phyloP scores from a whole-genome alignment of 2,329 filamentous ascomycete genomes.

The Alternaria arbusti region DNA sequence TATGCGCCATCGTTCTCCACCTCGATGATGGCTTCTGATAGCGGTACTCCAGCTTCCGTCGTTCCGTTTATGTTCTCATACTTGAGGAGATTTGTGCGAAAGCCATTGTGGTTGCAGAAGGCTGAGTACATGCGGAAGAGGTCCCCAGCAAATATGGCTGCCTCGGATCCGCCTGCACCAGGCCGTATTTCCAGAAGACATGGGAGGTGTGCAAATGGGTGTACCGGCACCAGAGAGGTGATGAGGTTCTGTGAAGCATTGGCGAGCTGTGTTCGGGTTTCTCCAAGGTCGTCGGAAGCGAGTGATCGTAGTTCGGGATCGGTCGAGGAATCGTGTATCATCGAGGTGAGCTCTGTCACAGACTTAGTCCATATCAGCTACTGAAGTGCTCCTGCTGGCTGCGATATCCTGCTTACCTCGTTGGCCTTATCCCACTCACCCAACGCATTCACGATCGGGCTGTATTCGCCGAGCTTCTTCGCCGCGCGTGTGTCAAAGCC shows the following conservation, averaged over 20 bases:
- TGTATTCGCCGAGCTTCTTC: conserved; percentile 64
- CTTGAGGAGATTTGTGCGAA: conserved; percentile 74
- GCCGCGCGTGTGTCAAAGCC: conserved; percentile 63
- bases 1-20: conserved; percentile 80
- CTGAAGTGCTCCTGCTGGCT: not conserved
- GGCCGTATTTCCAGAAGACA: conserved; percentile 92
- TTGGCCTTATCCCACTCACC: conserved; percentile 65
- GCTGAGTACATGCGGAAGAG: conserved; percentile 88
- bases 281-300: conserved; percentile 72
- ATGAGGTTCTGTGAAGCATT: conserved; percentile 72
- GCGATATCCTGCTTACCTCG: conserved; percentile 52
- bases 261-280: conserved; percentile 67
- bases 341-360: conserved; percentile 72
- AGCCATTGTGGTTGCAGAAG: conserved; percentile 74
- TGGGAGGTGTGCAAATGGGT: conserved; percentile 88
- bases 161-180: conserved; percentile 89
- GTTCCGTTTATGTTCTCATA: conserved; percentile 76
- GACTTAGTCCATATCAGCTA: conserved; percentile 51
- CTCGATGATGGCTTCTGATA: conserved; percentile 89
- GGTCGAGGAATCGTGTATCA: conserved; percentile 72
- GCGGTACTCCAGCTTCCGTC: conserved; percentile 66
- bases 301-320: conserved; percentile 66
- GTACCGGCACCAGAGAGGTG: conserved; percentile 79
- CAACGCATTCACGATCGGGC: conserved; percentile 59
- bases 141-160: conserved; percentile 85